These are phyloP conservation scores for Amaranthus tricolor DNA, from an alignment of 179 eudicot species.

Conservation along the genomic window DNA sequence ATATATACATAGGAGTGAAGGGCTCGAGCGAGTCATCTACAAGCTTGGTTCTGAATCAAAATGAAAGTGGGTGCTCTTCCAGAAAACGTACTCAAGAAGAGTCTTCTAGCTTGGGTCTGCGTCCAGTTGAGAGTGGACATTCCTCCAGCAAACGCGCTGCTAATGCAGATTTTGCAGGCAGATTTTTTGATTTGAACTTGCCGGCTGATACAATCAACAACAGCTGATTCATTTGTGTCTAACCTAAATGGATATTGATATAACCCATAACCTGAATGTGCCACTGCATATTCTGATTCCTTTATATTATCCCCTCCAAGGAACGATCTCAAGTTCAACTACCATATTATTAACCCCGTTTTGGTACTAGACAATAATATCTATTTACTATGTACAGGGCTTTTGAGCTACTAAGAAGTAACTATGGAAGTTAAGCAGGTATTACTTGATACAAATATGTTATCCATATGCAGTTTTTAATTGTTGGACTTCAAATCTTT, in stretches of 20 bases:
- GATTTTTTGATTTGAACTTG: slow-evolving; percentile 45
- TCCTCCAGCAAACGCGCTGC: slow-evolving; percentile 29
- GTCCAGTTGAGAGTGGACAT: slow-evolving; percentile 33
- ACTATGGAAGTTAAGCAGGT: slow-evolving; percentile 7
- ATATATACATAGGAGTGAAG: slow-evolving; percentile 33
- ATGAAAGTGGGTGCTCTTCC: slow-evolving; percentile 37
- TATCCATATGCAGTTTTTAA: too few species aligned
- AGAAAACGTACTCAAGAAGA: slow-evolving; percentile 32
- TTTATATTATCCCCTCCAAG: not conserved
- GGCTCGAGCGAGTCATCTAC: slow-evolving; percentile 34
- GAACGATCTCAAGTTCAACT: not conserved
- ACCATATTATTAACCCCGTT: not conserved
- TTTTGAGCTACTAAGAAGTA: slow-evolving; percentile 14
- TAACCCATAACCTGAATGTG: slow-evolving; percentile 15
- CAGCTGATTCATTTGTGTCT: slow-evolving; percentile 15
- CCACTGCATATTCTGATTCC: slow-evolving; percentile 12
- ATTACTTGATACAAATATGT: slow-evolving; percentile 10
- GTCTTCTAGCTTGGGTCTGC: slow-evolving; percentile 29
- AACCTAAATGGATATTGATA: slow-evolving; percentile 10
- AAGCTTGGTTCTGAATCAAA: slow-evolving; percentile 33
- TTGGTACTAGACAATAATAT: slow-evolving; percentile 2
- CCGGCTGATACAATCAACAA: slow-evolving; percentile 41
- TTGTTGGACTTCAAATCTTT: too few species aligned
- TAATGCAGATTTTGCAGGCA: slow-evolving; percentile 34
- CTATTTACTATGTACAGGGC: slow-evolving; percentile 20